Conservation (phyloP, 2,329 filamentous ascomycete genomes). For the Colletotrichum graminicola region DNA sequence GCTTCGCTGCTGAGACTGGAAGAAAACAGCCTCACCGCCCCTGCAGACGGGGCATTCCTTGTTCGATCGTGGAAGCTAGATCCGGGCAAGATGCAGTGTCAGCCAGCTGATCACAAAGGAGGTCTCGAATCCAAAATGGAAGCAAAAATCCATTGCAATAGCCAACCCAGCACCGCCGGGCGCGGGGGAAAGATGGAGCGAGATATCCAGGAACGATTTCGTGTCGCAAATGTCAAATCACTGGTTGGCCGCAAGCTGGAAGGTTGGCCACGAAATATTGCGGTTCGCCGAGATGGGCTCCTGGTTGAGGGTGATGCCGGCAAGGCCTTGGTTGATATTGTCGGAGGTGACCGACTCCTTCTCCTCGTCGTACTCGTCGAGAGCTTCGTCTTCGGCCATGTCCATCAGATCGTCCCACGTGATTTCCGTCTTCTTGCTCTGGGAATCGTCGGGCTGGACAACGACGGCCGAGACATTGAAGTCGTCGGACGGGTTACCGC, state of each 20-base stretch:
- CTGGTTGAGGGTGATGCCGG: constrained; percentile 25
- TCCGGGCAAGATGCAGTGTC: constrained; percentile 54
- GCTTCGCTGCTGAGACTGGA: constrained; percentile 97
- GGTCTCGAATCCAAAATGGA: constrained; percentile 42
- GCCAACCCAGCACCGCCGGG: constrained; percentile 30
- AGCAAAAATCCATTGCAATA: constrained; percentile 41
- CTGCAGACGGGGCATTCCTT: constrained; percentile 87
- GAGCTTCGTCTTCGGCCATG: constrained; percentile 50
- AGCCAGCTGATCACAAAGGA: constrained; percentile 52
- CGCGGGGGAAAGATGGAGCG: background rate
- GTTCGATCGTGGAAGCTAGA: constrained; percentile 90
- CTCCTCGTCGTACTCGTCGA: constrained; percentile 56
- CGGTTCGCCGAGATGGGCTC: background rate
- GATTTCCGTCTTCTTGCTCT: constrained; percentile 30
- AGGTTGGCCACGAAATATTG: constrained; percentile 36
- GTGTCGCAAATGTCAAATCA: background rate
- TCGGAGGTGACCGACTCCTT: constrained; percentile 39
- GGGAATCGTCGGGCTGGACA: constrained; percentile 1
- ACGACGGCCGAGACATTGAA: constrained; percentile 28
- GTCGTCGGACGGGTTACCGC: constrained; percentile 47
- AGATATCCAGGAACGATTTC: constrained; percentile 5
- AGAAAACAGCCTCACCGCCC: constrained; percentile 94
- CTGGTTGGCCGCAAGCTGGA: constrained; percentile 35
- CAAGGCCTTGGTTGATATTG: constrained; percentile 27
- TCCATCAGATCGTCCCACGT: constrained; percentile 41